These are phyloP conservation scores for Mucor mucedo DNA, from an alignment of 371 early-diverging fungal species.

Conservation along the genomic window DNA sequence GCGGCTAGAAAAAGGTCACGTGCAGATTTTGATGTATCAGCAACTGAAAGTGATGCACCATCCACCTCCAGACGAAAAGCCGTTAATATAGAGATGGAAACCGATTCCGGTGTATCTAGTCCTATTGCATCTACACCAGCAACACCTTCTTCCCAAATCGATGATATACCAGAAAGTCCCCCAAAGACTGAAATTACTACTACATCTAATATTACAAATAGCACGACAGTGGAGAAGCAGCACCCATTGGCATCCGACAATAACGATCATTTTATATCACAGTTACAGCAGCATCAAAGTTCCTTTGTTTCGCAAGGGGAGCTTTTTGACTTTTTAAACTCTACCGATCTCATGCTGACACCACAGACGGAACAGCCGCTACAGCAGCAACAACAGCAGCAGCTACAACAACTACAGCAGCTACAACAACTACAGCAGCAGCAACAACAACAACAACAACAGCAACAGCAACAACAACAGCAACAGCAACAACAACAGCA, in stretches of 20 bases:
- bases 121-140: slow-evolving; percentile 54
- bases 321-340: slow-evolving; percentile 29
- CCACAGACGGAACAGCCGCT: neutral
- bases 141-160: slow-evolving; percentile 47
- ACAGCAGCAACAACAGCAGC: neutral
- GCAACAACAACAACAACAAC: no score
- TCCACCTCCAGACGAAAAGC: slow-evolving; percentile 18
- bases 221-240: neutral
- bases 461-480: no score
- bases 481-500: no score
- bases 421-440: no score
- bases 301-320: slow-evolving; percentile 13
- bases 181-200: neutral
- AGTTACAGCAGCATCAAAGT: slow-evolving; percentile 22
- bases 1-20: slow-evolving; percentile 41
- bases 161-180: slow-evolving; percentile 35
- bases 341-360: slow-evolving; percentile 17
- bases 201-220: slow-evolving; percentile 5
- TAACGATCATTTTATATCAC: slow-evolving; percentile 31
- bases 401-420: neutral
- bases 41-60: slow-evolving; percentile 37
- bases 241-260: slow-evolving; percentile 21
- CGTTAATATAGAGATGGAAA: slow-evolving; percentile 18
- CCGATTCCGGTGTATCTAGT: slow-evolving; percentile 54
- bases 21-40: slow-evolving; percentile 40